Base-by-base conservation (phyloP, 192 early-diverging fungal species). In the Coemansia sp. region DNA sequence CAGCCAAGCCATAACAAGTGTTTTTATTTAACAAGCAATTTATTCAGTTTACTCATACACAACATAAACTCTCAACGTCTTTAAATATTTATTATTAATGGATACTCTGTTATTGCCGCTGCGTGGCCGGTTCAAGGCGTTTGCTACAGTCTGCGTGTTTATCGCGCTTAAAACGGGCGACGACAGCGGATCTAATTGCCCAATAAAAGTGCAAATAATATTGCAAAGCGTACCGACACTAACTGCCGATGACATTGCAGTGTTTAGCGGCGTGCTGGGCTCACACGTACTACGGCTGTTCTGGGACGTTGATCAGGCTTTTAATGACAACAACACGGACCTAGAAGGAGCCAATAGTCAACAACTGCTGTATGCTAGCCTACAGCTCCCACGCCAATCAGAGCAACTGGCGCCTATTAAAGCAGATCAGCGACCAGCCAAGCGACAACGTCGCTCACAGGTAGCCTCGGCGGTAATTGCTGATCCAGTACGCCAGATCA, bases 91-190 rank as follows among this genome's bases (percentile, higher is more conserved):
- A 29, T 29, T 29, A 29, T 31, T 47, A 11, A 52, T 67, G 46
- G 41, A 33, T 2, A 13, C 10, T 41, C 0, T 24, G n/a, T 3
- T 53, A 36, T 6, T 31, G 36, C 61, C 22, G 13, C 49, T 62
- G 36, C 34, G 52, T 4, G 8, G 53, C 2, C 24, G 65, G 24
- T 76, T 76, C 38, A 66, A 43, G 58, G 46, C 69, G 11, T 74
- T 79, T 79, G 72, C 69, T 9, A 66, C 74, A 3, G 15, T 81
- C 24, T 34, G 66, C 15, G 62, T 69, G 9, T 81, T 81, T 68
- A n/a, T 81, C 16, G 1, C 34, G 11, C 63, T 44, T 39, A 72
- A 60, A 18, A 55, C 29, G 5, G 36, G 36, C 8, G 36, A 9
- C 36, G 36, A 38, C 4, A 36, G 38, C 64, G 13, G 15, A 5